Base-by-base conservation (phyloP, 2,329 filamentous ascomycete species). In the Aspergillus versicolor region DNA sequence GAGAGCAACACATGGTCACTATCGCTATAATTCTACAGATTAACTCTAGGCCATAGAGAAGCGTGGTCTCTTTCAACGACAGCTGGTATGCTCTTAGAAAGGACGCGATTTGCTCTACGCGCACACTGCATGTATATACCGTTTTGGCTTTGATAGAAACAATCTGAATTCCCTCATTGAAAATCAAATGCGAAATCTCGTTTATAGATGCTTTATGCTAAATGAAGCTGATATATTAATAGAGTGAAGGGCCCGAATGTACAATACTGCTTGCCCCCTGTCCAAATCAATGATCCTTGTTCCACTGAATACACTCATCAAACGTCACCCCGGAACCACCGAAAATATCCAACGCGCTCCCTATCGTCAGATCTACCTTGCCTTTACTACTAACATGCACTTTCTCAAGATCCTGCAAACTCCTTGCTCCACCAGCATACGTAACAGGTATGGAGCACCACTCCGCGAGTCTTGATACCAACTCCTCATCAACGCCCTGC, bases 381-480 rank as follows among this genome's bases (percentile, higher is more conserved):
- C 91, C 92, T 37, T 77, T 74, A 73, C 93, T 97, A 62, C 96
- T 79, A 42, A 76, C 75, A 77, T 91, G 89, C 9, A 99, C 94
- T 37, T 86, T 81, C 58, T 94, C 90, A 27, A 99, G 77, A 69
- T 99, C 94, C 46, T 87, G 83, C 38, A 97, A 77, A 67, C 86
- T 87, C 54, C 91, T 84, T 41, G 91, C 94, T n/a, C 94, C 94
- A 22, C 94, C 94, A 5, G 94, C 94, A 77, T 99, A 99, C 1
- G 94, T 99, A 15, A 97, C 90, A 2, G 94, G 94, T 65, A 96
- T 93, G 40, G 81, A 87, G 72, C 91, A 96, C 92, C 94, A 97
- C 63, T 88, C 78, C 2, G 91, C 86, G 51, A 99, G 79, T 63
- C 82, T 85, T 64, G 81, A 75, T 8, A 99, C 91, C 12, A 99